A percentile compares a stretch with the other conserved stretches of the same genome.
Evolutionary conservation across 2,329 filamentous ascomycete species (phyloP).

Genomic region (Septoria petroselini): DNA sequence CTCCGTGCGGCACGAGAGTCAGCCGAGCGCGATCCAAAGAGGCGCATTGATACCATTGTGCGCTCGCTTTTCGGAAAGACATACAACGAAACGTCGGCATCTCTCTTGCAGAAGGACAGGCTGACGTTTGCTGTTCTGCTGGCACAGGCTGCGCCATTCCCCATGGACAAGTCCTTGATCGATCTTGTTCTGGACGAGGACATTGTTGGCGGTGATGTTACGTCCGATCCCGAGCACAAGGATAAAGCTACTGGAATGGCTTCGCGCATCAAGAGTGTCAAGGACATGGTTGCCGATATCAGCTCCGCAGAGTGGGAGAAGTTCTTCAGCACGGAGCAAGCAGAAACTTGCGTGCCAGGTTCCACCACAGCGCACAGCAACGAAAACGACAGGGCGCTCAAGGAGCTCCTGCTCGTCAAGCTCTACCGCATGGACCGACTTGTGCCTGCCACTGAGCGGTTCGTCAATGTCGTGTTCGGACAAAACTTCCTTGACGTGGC

Average conservation of each 20-base stretch:
- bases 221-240: constrained; percentile 60
- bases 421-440: constrained; percentile 94
- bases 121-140: constrained; percentile 93
- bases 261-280: constrained; percentile 68
- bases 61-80: constrained; percentile 86
- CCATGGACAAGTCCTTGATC: constrained; percentile 87
- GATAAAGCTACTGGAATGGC: constrained; percentile 68
- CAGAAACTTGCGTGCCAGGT: constrained; percentile 76
- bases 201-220: constrained; percentile 74
- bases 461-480: constrained; percentile 83
- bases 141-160: constrained; percentile 90
- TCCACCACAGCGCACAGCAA: constrained; percentile 60
- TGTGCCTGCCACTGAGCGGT: constrained; percentile 87
- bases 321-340: constrained; percentile 82
- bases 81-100: constrained; percentile 89
- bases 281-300: constrained; percentile 64
- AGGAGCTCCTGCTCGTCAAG: constrained; percentile 86
- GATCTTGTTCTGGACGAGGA: constrained; percentile 80
- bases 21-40: constrained; percentile 55
- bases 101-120: constrained; percentile 87
- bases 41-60: constrained; percentile 83
- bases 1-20: constrained; percentile 77
- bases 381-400: constrained; percentile 70
- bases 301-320: constrained; percentile 67
- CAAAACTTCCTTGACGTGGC: constrained; percentile 75